phyloP scores from a whole-genome alignment of 2,329 filamentous ascomycete species.

The Nemania diffusa region DNA sequence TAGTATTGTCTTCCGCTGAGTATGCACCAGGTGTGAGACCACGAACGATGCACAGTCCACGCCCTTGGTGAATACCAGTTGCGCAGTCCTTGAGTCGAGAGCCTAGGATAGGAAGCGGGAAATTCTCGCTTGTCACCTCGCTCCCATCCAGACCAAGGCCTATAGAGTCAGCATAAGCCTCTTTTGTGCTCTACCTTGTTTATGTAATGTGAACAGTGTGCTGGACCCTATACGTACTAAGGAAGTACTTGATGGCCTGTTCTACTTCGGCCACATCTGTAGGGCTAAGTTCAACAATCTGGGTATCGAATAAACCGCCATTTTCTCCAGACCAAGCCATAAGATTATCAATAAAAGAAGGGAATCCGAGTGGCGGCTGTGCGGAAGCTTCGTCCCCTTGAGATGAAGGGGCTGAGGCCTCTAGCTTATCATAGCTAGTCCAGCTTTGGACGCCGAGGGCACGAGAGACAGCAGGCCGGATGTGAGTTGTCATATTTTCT shows the following conservation, averaged over 20 bases:
- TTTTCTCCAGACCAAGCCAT: constrained; percentile 39
- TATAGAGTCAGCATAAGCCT: constrained; percentile 40
- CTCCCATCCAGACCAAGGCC: constrained; percentile 53
- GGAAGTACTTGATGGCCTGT: constrained; percentile 42
- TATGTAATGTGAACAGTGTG: constrained; percentile 24
- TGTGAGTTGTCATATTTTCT: constrained; percentile 39
- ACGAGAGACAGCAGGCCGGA: constrained; percentile 30
- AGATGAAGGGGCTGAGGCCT: constrained; percentile 22
- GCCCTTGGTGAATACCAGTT: constrained; percentile 53
- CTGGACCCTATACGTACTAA: constrained; percentile 36
- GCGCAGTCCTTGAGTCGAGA: constrained; percentile 51
- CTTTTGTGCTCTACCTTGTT: constrained; percentile 24
- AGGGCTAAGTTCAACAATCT: constrained; percentile 37
- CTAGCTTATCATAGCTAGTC: constrained; percentile 30
- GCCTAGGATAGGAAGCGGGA: constrained; percentile 54
- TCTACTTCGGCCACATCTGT: constrained; percentile 43
- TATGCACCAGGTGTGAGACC: constrained; percentile 62
- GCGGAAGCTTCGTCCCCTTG: constrained; percentile 26
- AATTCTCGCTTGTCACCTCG: constrained; percentile 52
- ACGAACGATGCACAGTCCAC: constrained; percentile 64
- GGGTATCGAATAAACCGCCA: constrained; percentile 28
- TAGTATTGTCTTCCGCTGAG: constrained; percentile 63
- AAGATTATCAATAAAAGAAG: constrained; percentile 34
- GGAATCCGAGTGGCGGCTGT: constrained; percentile 37
- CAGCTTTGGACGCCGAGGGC: constrained; percentile 28